Base-by-base conservation (phyloP, 2,329 filamentous ascomycete genomes). In the Davidsoniella eucalypti region DNA sequence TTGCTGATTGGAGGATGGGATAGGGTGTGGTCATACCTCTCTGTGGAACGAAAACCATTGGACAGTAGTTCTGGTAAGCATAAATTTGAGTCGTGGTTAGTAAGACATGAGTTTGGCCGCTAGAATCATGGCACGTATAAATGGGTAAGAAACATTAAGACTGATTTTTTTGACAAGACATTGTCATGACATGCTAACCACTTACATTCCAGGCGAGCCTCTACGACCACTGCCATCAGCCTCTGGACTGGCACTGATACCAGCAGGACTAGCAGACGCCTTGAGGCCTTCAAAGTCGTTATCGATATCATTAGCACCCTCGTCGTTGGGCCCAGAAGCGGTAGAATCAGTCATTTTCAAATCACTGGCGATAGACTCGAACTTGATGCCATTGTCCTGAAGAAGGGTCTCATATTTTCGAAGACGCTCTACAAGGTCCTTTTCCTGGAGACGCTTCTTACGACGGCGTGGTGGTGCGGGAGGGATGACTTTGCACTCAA, bases 371-470 rank as follows among this genome's bases (percentile, higher is more conserved):
- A 84, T 70, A 14, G 79, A 71, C 46, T 86, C 77, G 56, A 87
- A 84, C n/a, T 70, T 64, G 58, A 87, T 75, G 47, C 78, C 74
- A 57, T 85, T 70, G 61, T 82, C 71, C 49, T 70, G 69, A 29
- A 87, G 67, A 39, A 87, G 65, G 5, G 65, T 61, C 63, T 87
- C 84, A 57, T 87, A 87, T 46, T 74, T 73, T 49, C 72, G 75
- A 18, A 87, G 67, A n/a, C 80, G 75, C 5, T 83, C 77, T 48
- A 86, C 67, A 39, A 87, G 67, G 52, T 84, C 80, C 58, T 75
- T 75, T 63, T 87, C 83, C 18, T 80, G 76, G 43, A 84, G 77
- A 49, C 77, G 71, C 64, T 75, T 77, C 65, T 76, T 77, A 51
- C 75, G 66, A 9, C 76, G 62, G 59, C 78, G 64, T 58, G 77